These are phyloP conservation scores for Massariosphaeria phaeospora DNA, from an alignment of 495 filamentous ascomycete genomes.

Conservation along the genomic window DNA sequence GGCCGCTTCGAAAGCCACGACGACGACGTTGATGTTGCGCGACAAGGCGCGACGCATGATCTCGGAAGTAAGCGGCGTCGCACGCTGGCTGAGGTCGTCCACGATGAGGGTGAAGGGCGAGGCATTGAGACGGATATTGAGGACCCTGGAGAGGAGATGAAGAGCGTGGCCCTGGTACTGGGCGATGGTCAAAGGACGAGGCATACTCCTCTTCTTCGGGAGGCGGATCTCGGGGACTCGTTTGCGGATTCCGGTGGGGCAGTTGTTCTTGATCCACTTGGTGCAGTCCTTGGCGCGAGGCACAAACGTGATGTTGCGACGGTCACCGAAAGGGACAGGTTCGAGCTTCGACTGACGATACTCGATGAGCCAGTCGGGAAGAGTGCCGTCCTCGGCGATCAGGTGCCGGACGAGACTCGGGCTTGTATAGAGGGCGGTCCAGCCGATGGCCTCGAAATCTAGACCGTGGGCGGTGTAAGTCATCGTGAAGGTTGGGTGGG, in stretches of 20 bases:
- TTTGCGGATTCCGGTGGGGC: not conserved
- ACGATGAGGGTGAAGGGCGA: slow-evolving; percentile 65
- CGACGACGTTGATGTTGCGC: slow-evolving; percentile 22
- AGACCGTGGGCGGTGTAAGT: no score
- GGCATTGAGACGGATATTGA: slow-evolving; percentile 66
- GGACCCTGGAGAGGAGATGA: slow-evolving; percentile 43
- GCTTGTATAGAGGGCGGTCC: no score
- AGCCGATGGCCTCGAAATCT: no score
- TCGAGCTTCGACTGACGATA: not conserved
- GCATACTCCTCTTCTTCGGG: not conserved
- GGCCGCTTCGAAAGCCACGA: slow-evolving; percentile 12
- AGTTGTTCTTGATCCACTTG: slow-evolving; percentile 13
- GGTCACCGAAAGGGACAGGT: no score
- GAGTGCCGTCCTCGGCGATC: not conserved
- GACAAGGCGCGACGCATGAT: slow-evolving; percentile 19
- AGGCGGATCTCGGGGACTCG: not conserved
- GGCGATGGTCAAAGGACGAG: not conserved
- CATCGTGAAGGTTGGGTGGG: no score
- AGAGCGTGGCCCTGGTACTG: slow-evolving; percentile 15
- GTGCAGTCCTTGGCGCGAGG: not conserved
- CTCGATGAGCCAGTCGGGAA: slow-evolving; percentile 1
- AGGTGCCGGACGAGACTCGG: not conserved
- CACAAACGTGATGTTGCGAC: no score
- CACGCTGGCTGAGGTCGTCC: slow-evolving; percentile 73
- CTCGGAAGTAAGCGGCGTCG: slow-evolving; percentile 5